Evolutionary conservation across 2,329 filamentous ascomycete genomes (phyloP), one percentile per base, ranked within the genome.

Genomic region (Fusarium guadeloupense): DNA sequence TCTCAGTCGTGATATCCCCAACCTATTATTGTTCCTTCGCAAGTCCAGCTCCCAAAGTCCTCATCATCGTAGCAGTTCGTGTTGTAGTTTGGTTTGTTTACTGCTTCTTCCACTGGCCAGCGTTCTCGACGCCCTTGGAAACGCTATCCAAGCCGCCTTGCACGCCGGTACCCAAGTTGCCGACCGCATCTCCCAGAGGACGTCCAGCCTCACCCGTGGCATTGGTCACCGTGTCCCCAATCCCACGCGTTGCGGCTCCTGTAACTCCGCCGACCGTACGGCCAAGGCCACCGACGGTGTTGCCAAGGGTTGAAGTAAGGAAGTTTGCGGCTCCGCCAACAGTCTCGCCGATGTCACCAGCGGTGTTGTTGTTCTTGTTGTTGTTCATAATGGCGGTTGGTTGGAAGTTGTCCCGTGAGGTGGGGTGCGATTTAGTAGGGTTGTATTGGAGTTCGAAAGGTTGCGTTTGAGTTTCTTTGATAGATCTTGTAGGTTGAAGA

Each of bases 111-210:
- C 83, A 85, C 69, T 86, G 73, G 4, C 85, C 85, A 10, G 84
- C 84, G 66, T 85, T 76, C 73, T 87, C 84, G 7, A 83, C 80
- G 0, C 84, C 83, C 72, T 83, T 79, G 13, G 81, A 80, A 3
- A 86, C 76, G 40, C 73, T 75, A 37, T 76, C 75, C 31, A 78
- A 72, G 2, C 83, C 85, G 38, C 78, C 76, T 74, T 86, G 78
- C 3, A 88, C 63, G 1, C 84, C 84, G 2, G 77, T 80, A 6
- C 83, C 83, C 8, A 85, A 68, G 62, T 79, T 83, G 8, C 79
- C 77, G 12, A 88, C 51, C 3, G 79, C 84, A 64, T 88, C 81
- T 8, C 85, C 85, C 2, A 88, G 68, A 2, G 84, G 82, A 51
- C 78, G 79, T 14, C 82, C 84, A 9, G 78, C 71, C n/a, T 78